Percentiles rank a stretch among this genome's conserved stretches.
Evolutionary conservation across 345 rosid species (phyloP).

Genomic region (Triadica sebifera): DNA sequence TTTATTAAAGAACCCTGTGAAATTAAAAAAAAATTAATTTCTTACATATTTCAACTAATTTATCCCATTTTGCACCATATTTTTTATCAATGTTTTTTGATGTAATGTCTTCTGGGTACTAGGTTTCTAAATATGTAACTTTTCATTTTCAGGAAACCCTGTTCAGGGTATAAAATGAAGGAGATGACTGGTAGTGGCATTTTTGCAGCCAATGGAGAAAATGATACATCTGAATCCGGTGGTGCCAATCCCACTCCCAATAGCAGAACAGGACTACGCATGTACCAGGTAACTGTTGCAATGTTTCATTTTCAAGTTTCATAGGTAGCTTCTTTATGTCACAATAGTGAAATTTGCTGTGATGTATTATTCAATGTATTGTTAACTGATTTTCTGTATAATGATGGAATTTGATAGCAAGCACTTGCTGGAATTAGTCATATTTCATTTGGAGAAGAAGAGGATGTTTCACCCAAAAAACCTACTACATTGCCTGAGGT

Average conservation of each 20-base stretch:
- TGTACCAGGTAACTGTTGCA: slow-evolving; percentile 64
- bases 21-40: background rate
- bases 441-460: slow-evolving; percentile 89
- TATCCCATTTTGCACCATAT: background rate
- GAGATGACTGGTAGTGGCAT: slow-evolving; percentile 98
- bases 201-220: slow-evolving; percentile 59
- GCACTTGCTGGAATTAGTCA: slow-evolving; percentile 84
- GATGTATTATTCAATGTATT: background rate
- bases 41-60: background rate
- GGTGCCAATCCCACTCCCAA: slow-evolving; percentile 47
- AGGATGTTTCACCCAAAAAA: slow-evolving; percentile 64
- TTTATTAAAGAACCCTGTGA: background rate
- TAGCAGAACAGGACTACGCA: slow-evolving; percentile 58
- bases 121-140: slow-evolving; percentile 11
- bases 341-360: background rate
- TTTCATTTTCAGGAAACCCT: slow-evolving; percentile 38
- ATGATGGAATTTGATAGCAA: slow-evolving; percentile 47
- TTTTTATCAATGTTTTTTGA: background rate
- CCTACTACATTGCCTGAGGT: slow-evolving; percentile 73
- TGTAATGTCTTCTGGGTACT: background rate
- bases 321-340: background rate
- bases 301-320: background rate
- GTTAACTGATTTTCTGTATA: slow-evolving; percentile 1
- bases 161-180: slow-evolving; percentile 89
- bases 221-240: slow-evolving; percentile 48